These are phyloP conservation scores for Potentilla sterilis DNA, from an alignment of 306 rosid genomes.

Conservation along the genomic window DNA sequence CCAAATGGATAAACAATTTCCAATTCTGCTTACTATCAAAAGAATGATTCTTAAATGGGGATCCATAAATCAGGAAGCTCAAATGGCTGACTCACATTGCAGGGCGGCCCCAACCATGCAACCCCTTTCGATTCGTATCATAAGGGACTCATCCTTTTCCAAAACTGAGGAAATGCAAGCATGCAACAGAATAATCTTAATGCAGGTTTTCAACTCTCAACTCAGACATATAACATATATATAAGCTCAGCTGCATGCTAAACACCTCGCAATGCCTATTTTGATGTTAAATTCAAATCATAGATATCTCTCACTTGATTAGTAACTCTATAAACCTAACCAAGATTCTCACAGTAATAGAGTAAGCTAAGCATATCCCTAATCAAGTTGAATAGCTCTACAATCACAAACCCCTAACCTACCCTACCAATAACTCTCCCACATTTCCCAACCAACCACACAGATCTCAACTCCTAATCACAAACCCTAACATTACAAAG, in stretches of 20 bases:
- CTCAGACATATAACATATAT: not conserved
- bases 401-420: not conserved
- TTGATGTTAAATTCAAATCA: not conserved
- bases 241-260: not conserved
- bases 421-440: not conserved
- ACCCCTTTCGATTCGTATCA: not conserved
- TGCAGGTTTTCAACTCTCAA: not conserved
- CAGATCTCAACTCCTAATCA: conserved; percentile 5
- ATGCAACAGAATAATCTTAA: not conserved
- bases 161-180: not conserved
- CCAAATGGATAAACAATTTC: not conserved
- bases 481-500: not conserved
- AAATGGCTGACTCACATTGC: not conserved
- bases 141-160: not conserved
- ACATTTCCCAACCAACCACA: not conserved
- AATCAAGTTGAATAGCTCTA: not conserved
- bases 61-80: not conserved
- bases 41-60: not conserved
- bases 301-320: not conserved
- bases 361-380: not conserved
- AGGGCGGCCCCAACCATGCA: not conserved
- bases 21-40: not conserved
- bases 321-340: not conserved
- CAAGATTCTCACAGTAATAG: not conserved
- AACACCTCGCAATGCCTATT: not conserved